These are phyloP conservation scores for Spathaspora sp. DNA, from an alignment of 1,139 yeast species.

Conservation along the genomic window DNA sequence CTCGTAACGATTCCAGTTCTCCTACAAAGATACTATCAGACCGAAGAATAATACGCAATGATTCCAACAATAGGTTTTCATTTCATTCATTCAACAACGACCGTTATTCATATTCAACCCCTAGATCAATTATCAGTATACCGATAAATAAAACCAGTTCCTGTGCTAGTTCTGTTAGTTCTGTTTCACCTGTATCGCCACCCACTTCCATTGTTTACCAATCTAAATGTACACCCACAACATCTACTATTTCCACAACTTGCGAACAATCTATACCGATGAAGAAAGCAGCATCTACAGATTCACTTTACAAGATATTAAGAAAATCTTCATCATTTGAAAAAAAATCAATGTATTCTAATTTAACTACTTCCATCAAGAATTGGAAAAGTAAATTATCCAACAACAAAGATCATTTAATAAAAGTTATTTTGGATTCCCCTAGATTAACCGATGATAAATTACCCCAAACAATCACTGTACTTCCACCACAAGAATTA, in stretches of 20 bases:
- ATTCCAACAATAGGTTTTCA: constrained; percentile 5
- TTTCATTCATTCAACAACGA: constrained; percentile 9
- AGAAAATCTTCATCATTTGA: constrained; percentile 2
- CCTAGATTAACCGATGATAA: constrained; percentile 28
- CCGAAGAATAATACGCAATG: not conserved
- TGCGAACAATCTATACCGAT: not conserved
- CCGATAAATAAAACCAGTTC: constrained; percentile 5
- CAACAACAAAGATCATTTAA: constrained; percentile 8
- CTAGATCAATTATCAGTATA: constrained; percentile 6
- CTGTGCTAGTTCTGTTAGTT: constrained; percentile 2
- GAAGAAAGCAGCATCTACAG: constrained; percentile 8
- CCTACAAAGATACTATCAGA: not conserved
- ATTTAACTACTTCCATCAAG: constrained; percentile 17
- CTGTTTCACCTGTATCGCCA: not conserved
- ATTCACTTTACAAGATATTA: constrained; percentile 9
- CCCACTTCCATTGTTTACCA: constrained; percentile 1
- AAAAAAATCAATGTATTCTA: constrained; percentile 15
- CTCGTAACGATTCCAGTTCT: constrained; percentile 2
- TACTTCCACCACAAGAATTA: constrained; percentile 10
- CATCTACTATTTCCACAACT: not conserved
- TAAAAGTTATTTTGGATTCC: constrained; percentile 11
- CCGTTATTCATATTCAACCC: constrained; percentile 5
- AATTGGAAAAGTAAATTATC: constrained; percentile 11
- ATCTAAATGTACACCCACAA: constrained; percentile 1
- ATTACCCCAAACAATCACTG: constrained; percentile 13